phyloP scores from a whole-genome alignment of 2,329 filamentous ascomycete genomes.

The Biscogniauxia marginata region DNA sequence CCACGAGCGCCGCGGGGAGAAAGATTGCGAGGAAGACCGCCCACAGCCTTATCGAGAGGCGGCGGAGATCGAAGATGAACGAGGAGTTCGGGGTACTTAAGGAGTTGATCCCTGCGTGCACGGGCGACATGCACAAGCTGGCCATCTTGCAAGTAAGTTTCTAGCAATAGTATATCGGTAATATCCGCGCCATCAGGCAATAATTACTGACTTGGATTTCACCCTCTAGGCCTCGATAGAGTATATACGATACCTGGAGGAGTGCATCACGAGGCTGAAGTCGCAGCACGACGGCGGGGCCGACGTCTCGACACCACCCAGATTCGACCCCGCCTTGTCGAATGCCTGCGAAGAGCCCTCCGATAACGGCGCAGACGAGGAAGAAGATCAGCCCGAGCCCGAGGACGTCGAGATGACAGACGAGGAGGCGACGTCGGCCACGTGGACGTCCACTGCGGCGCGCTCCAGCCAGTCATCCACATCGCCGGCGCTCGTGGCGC shows the following conservation, averaged over 20 bases:
- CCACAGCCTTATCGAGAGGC: constrained; percentile 89
- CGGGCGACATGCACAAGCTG: constrained; percentile 97
- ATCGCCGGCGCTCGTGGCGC: constrained; percentile 51
- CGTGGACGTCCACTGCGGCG: constrained; percentile 36
- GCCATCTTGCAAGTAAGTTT: constrained; percentile 79
- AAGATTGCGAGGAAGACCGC: constrained; percentile 96
- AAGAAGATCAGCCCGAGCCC: constrained; percentile 35
- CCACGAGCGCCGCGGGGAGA: constrained; percentile 80
- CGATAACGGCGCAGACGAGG: constrained; percentile 39
- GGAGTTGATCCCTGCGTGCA: constrained; percentile 91
- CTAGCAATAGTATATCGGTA: no score
- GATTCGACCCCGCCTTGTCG: constrained; percentile 31
- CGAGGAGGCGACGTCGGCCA: constrained; percentile 49
- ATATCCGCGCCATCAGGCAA: not conserved
- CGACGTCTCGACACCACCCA: constrained; percentile 28
- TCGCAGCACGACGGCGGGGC: constrained; percentile 44
- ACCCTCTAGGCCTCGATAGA: constrained; percentile 80
- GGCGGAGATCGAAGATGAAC: constrained; percentile 95
- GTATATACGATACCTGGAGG: constrained; percentile 90
- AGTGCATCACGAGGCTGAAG: constrained; percentile 81
- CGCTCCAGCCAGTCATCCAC: constrained; percentile 45
- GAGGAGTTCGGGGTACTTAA: constrained; percentile 95
- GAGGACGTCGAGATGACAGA: constrained; percentile 63
- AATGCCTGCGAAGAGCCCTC: no score
- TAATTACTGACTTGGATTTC: constrained; percentile 1